Percentiles rank a stretch among this genome's conserved stretches.
Evolutionary conservation across 1,284 basidiomycete species (phyloP).

Genomic region (Apiotrichum mycotoxinovorans): DNA sequence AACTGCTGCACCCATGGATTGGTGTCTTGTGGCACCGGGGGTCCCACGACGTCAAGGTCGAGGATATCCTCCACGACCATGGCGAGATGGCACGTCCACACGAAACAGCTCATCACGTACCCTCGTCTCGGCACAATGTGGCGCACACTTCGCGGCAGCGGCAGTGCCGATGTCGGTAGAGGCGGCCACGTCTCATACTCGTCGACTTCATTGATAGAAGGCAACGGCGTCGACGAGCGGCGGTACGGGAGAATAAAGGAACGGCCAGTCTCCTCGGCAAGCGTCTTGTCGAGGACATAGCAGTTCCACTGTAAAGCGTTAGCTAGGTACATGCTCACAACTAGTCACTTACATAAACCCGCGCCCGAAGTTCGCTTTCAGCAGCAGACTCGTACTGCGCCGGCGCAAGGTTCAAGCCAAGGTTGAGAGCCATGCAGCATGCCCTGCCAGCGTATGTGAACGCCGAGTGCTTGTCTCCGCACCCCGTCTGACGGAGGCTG

Average conservation of each 20-base stretch:
- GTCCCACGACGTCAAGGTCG: conserved; percentile 33
- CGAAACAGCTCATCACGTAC: conserved; percentile 40
- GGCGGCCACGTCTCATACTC: conserved; percentile 51
- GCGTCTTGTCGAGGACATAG: conserved; percentile 51
- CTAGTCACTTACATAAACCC: conserved; percentile 32
- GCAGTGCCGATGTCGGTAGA: conserved; percentile 24
- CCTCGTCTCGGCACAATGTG: conserved; percentile 30
- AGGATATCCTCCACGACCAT: conserved; percentile 45
- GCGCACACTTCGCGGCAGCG: conserved; percentile 21
- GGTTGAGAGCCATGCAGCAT: conserved; percentile 48
- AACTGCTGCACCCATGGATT: conserved; percentile 8
- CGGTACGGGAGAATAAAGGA: conserved; percentile 48
- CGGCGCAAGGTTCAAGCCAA: conserved; percentile 47
- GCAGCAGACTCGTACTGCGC: conserved; percentile 28
- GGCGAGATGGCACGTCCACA: conserved; percentile 41
- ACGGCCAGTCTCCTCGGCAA: conserved; percentile 51
- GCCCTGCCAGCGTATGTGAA: conserved; percentile 49
- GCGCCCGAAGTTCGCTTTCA: conserved; percentile 21
- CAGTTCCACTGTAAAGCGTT: conserved; percentile 41
- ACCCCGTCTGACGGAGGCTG: conserved; percentile 51
- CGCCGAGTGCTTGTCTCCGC: conserved; percentile 49
- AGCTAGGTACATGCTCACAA: neutral
- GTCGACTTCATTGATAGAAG: conserved; percentile 47
- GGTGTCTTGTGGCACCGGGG: conserved; percentile 6
- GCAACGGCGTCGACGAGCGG: conserved; percentile 47